Conservation (phyloP, 1,139 yeast species). For the Debaryomyces fabryi region DNA sequence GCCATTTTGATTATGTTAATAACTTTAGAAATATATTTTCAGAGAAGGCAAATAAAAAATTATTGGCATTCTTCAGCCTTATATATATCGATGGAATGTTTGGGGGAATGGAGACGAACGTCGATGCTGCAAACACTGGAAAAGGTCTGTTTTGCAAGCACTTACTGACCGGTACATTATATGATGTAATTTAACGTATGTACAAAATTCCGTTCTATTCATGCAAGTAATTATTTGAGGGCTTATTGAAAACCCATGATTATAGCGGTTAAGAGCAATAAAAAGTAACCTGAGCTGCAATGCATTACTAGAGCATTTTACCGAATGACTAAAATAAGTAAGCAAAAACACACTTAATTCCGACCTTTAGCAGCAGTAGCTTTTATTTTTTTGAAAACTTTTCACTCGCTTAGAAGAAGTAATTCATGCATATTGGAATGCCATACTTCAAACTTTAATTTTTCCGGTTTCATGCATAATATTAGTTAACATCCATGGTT, state of each 20-base stretch:
- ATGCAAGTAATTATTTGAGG: neutral
- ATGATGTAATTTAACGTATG: slow-evolving; percentile 1
- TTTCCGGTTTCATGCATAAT: neutral
- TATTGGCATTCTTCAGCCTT: neutral
- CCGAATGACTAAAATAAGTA: neutral
- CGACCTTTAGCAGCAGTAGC: neutral
- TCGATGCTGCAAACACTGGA: slow-evolving; percentile 2
- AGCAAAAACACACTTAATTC: neutral
- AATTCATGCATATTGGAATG: neutral
- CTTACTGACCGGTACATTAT: neutral
- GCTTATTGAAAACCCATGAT: neutral
- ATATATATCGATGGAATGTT: neutral
- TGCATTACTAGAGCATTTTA: neutral
- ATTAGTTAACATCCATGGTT: neutral
- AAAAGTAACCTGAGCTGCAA: neutral
- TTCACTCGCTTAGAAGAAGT: neutral
- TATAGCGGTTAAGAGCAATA: neutral
- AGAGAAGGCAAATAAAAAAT: neutral
- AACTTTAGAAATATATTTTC: neutral
- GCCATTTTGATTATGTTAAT: slow-evolving; percentile 3
- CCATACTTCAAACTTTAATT: neutral
- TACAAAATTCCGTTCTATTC: neutral
- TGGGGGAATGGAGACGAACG: neutral
- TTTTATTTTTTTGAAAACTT: neutral
- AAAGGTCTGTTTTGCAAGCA: neutral